phyloP scores from a whole-genome alignment of 768 basidiomycete genomes.

The Rhodosporidiobolus odoratus region DNA sequence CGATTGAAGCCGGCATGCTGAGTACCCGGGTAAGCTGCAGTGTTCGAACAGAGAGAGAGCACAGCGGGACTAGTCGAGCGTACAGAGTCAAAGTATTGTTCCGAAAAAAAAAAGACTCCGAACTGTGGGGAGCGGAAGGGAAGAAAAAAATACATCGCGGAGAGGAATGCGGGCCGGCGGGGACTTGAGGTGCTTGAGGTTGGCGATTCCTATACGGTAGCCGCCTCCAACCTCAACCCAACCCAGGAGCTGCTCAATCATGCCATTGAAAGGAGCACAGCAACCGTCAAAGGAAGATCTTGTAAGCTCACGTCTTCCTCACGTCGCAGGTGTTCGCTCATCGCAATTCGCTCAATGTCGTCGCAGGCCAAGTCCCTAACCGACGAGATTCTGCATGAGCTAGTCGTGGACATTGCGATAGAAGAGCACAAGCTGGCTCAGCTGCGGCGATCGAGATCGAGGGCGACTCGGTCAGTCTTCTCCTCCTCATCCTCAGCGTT shows the following conservation, averaged over 20 bases:
- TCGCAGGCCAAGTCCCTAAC: conserved; percentile 5
- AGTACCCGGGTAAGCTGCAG: too few relatives aligned
- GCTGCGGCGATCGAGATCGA: not conserved
- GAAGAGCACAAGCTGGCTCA: conserved; percentile 21
- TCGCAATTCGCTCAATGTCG: not conserved
- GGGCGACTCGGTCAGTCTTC: not conserved
- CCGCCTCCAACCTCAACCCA: too few relatives aligned
- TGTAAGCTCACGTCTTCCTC: not conserved
- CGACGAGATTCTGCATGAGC: conserved; percentile 16
- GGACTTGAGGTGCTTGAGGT: too few relatives aligned
- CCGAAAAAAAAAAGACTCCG: too few relatives aligned
- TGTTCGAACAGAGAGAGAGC: too few relatives aligned
- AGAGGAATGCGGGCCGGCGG: too few relatives aligned
- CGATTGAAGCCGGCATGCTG: not conserved
- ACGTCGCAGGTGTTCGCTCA: not conserved
- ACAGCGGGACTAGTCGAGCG: not conserved
- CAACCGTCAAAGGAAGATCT: too few relatives aligned
- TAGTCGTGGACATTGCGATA: conserved; percentile 25
- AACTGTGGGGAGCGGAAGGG: too few relatives aligned
- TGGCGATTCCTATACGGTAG: too few relatives aligned
- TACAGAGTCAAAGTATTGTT: not conserved
- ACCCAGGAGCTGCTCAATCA: too few relatives aligned
- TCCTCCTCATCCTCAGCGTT: not conserved
- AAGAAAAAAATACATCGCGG: too few relatives aligned
- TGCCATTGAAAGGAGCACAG: too few relatives aligned